A percentile compares a stretch with the other conserved stretches of the same genome.
Evolutionary conservation across 2,329 filamentous ascomycete species (phyloP).

Genomic region (Penicillium sp.): DNA sequence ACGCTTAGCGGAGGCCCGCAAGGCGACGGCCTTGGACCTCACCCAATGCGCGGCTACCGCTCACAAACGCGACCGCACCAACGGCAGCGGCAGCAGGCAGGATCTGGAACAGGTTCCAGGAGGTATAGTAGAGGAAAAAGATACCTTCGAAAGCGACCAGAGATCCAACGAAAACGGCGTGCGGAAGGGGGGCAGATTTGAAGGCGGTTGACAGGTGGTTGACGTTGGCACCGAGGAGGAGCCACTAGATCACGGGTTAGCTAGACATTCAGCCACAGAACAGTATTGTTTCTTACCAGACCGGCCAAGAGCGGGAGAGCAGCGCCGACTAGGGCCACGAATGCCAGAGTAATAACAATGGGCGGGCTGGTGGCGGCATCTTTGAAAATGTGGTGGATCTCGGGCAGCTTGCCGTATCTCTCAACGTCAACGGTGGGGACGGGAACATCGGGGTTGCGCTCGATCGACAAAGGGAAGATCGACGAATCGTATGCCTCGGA

Average conservation of each 20-base stretch:
- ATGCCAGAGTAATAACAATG: conserved; percentile 74
- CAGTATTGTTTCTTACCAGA: conserved; percentile 54
- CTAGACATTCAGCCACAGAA: not conserved
- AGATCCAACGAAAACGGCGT: conserved; percentile 82
- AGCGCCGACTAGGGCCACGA: conserved; percentile 70
- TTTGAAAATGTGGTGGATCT: conserved; percentile 91
- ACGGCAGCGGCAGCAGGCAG: conserved; percentile 72
- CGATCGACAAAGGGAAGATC: conserved; percentile 71
- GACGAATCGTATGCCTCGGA: conserved; percentile 66
- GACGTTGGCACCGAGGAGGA: conserved; percentile 77
- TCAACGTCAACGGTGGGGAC: conserved; percentile 65
- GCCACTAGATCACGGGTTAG: conserved; percentile 61
- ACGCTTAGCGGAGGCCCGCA: conserved; percentile 62
- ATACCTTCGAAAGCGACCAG: conserved; percentile 84
- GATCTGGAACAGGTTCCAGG: conserved; percentile 88
- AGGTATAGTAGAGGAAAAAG: conserved; percentile 92
- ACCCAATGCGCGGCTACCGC: conserved; percentile 83
- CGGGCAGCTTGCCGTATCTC: conserved; percentile 78
- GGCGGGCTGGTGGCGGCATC: conserved; percentile 77
- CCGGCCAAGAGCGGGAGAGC: conserved; percentile 73
- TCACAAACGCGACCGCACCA: conserved; percentile 73
- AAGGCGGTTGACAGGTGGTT: conserved; percentile 75
- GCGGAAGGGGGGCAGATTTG: conserved; percentile 73
- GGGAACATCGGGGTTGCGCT: conserved; percentile 62
- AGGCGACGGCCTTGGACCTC: conserved; percentile 89